Evolutionary conservation across 208 protist species (phyloP), one percentile per base, ranked within the genome.

Genomic region (Leishmania turanica): DNA sequence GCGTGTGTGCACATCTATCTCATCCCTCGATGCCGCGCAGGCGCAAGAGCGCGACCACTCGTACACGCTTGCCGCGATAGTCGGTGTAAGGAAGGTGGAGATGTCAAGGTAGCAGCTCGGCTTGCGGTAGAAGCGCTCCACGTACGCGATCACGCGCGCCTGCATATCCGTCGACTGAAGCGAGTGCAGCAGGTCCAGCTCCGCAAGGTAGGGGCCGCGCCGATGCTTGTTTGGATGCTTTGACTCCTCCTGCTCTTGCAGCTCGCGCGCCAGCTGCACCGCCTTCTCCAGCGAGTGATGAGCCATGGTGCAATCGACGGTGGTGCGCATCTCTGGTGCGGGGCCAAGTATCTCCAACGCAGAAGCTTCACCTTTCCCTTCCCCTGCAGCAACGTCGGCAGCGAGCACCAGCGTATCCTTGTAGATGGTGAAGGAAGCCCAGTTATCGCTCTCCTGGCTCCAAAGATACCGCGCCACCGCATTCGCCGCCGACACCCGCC

Each of bases 51-150:
- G 70, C 21, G 91, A 89, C 92, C 95, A 97, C 70, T 56, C 77
- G 80, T 94, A 90, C 65, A 96, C 92, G 9, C 83, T 83, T 17
- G 77, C 76, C 34, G 91, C 87, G 21, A 89, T 89, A 5, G 70
- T 64, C 24, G 77, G 68, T 37, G 92, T 90, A 40, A 97, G 87
- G 79, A 95, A 97, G 45, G 91, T 95, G 37, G 92, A 95, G 54
- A 97, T 64, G 77, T 97, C 95, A 15, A 97, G 85, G 86, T 90
- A 97, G 84, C 93, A 96, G 75, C 90, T 93, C 8, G 92, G 88
- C 79, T 90, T 91, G 58, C 64, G 71, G 79, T 94, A 95, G 75
- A 97, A 96, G 56, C 79, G 78, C 79, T 95, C 60, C n/a, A 88
- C 91, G 79, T 97, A 97, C 68, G 83, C 80, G 34, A 96, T 49